A percentile compares a stretch with the other conserved stretches of the same genome.
Evolutionary conservation across 1,284 basidiomycete genomes (phyloP).

Genomic region (Schizopora paradoxa): DNA sequence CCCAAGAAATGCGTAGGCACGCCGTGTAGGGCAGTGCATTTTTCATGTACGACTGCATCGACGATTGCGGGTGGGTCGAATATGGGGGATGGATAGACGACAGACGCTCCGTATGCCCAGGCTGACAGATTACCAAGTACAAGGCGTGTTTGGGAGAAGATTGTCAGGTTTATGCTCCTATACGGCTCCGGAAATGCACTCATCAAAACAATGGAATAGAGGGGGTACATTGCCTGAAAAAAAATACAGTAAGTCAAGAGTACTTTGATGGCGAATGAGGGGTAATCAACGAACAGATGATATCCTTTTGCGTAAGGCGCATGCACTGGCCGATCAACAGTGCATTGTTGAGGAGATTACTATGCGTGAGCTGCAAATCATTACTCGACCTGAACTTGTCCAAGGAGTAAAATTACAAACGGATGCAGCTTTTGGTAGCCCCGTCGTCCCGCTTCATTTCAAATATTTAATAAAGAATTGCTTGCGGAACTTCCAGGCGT

Average conservation of each 20-base stretch:
- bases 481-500: slow-evolving; percentile 1
- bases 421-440: slow-evolving; percentile 72
- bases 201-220: slow-evolving; percentile 84
- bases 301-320: slow-evolving; percentile 55
- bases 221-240: slow-evolving; percentile 69
- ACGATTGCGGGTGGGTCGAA: slow-evolving; percentile 63
- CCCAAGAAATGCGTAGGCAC: slow-evolving; percentile 83
- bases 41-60: slow-evolving; percentile 58
- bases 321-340: slow-evolving; percentile 68
- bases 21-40: slow-evolving; percentile 75
- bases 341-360: slow-evolving; percentile 75
- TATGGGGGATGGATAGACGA: slow-evolving; percentile 69
- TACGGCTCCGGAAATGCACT: slow-evolving; percentile 34
- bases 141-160: slow-evolving; percentile 45
- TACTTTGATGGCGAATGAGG: background rate
- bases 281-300: slow-evolving; percentile 49
- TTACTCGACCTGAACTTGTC: slow-evolving; percentile 2
- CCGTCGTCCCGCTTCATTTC: slow-evolving; percentile 65
- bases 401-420: slow-evolving; percentile 34
- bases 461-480: background rate
- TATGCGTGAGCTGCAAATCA: slow-evolving; percentile 60
- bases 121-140: slow-evolving; percentile 78
- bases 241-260: slow-evolving; percentile 6
- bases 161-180: slow-evolving; percentile 11
- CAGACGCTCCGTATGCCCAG: slow-evolving; percentile 67